Evolutionary conservation across 139 green algal species (phyloP), one percentile per base, ranked within the genome.

Genomic region (Microglena sp.): DNA sequence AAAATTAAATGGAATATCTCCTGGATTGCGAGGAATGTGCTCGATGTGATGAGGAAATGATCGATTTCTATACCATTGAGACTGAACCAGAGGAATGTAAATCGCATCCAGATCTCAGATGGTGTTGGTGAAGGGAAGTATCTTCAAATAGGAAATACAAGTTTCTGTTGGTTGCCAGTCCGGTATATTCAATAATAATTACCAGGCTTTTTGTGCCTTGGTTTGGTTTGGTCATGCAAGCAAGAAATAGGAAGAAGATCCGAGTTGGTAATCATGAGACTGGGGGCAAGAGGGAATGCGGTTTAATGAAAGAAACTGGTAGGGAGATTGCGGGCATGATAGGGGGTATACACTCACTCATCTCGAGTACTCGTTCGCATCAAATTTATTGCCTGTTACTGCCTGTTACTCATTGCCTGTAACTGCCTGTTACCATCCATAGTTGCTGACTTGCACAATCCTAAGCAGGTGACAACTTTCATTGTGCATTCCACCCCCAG

Each of bases 161-260:
- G 40, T 11, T 50, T 18, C 15, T 50, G 18, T 50, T 50, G 60
- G 22, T n/a, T n/a, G n/a, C n/a, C n/a, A n/a, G n/a, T n/a, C 4
- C 30, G 3, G 76, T 74, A 18, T 43, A 4, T 45, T 24, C 29
- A 43, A 24, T 33, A 44, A 22, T n/a, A 33, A n/a, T 0, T 59
- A 36, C 58, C 40, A 50, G 11, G 15, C 40, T 18, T 18, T 24
- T 18, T 50, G 40, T 18, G 15, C 40, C 40, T 18, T 18, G 40
- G 18, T 50, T 18, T 50, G 40, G 40, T 50, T 50, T n/a, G n/a
- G n/a, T n/a, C n/a, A n/a, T n/a, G n/a, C n/a, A n/a, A n/a, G n/a
- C n/a, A n/a, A n/a, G n/a, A n/a, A n/a, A n/a, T n/a, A n/a, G n/a
- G n/a, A n/a, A n/a, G n/a, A n/a, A n/a, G n/a, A n/a, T n/a, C n/a